A percentile compares a stretch with the other conserved stretches of the same genome.
phyloP scores from a whole-genome alignment of 768 basidiomycete genomes.

The Suillus lakei region DNA sequence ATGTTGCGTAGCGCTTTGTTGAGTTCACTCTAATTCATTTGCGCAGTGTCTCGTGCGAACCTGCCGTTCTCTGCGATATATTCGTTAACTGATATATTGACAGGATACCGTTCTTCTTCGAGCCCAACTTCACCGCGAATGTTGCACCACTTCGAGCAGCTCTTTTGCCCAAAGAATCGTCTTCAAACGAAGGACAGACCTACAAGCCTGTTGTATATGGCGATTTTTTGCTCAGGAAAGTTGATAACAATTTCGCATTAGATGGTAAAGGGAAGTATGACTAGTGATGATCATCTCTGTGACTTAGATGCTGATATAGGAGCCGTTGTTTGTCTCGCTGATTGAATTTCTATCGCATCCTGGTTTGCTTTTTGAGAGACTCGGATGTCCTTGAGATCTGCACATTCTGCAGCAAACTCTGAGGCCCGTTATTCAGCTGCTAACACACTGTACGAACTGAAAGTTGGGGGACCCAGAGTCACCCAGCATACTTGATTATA shows the following conservation, averaged over 20 bases:
- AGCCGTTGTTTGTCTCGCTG: background rate
- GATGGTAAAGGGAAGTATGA: conserved; percentile 42
- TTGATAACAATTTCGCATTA: conserved; percentile 69
- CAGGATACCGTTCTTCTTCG: conserved; percentile 93
- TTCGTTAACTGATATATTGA: conserved; percentile 10
- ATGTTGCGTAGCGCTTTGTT: conserved; percentile 8
- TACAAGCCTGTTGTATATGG: conserved; percentile 71
- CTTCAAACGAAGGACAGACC: conserved; percentile 29
- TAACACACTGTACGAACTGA: background rate
- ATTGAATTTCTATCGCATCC: background rate
- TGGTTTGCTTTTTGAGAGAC: background rate
- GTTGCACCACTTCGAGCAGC: conserved; percentile 71
- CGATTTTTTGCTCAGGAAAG: conserved; percentile 75
- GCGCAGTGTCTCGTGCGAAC: conserved; percentile 71
- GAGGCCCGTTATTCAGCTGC: background rate
- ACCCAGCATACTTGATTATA: background rate
- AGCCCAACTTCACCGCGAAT: conserved; percentile 81
- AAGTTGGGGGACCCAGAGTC: too few relatives aligned
- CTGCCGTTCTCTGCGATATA: background rate
- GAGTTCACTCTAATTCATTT: conserved; percentile 15
- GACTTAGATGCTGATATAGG: background rate
- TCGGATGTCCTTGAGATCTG: background rate
- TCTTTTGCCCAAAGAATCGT: conserved; percentile 25
- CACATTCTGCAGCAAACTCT: background rate
- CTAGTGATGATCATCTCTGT: background rate